A percentile compares a stretch with the other conserved stretches of the same genome.
phyloP scores from a whole-genome alignment of 1,284 basidiomycete species.

The Termitomyces sp. region DNA sequence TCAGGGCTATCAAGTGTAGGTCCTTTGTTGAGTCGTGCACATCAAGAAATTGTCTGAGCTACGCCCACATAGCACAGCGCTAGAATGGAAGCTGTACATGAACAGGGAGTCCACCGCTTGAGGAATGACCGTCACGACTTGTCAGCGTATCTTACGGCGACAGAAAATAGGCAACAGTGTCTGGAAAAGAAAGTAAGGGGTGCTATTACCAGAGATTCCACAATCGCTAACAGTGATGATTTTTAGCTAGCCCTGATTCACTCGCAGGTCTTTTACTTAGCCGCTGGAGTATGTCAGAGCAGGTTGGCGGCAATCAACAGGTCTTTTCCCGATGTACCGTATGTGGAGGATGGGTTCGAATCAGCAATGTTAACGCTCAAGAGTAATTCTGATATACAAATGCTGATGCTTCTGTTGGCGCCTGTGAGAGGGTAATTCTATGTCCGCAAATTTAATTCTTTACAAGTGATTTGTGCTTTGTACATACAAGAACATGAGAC shows the following conservation, averaged over 20 bases:
- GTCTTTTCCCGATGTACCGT: neutral
- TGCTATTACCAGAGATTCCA: neutral
- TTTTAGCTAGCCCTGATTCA: conserved; percentile 7
- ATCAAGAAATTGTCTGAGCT: neutral
- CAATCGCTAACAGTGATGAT: neutral
- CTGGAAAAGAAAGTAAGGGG: conserved; percentile 1
- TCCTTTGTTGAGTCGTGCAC: neutral
- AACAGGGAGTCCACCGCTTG: neutral
- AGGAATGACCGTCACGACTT: neutral
- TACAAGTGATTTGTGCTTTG: neutral
- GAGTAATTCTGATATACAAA: neutral
- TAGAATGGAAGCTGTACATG: neutral
- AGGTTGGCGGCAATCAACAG: conserved; percentile 6
- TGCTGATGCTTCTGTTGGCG: conserved; percentile 5
- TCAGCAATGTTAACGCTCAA: conserved; percentile 4
- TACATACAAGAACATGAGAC: neutral
- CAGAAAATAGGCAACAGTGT: neutral
- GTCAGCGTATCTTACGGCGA: neutral
- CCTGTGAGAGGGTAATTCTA: neutral
- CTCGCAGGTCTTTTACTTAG: conserved; percentile 4
- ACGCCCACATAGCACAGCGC: neutral
- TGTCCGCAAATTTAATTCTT: neutral
- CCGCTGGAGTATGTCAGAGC: conserved; percentile 2
- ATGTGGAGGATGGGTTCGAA: conserved; percentile 9
- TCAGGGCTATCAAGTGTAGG: neutral